Evolutionary conservation across 208 protist species (phyloP), one percentile per base, ranked within the genome.

Genomic region (Leishmania tarentolae): DNA sequence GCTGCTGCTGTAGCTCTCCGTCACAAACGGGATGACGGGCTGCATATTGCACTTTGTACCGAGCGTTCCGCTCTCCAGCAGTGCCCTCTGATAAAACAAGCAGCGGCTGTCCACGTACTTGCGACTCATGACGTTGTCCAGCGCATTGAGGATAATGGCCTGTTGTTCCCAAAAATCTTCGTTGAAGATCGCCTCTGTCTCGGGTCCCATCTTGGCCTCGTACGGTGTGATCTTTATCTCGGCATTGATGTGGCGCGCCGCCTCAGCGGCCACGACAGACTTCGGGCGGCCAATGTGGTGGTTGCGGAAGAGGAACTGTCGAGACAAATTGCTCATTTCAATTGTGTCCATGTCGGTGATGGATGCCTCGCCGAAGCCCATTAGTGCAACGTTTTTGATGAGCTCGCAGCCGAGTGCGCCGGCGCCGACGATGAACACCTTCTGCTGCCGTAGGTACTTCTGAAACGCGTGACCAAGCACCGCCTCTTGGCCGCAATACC

Each of bases 341-440:
- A 99, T 99, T 0, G 85, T 96, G 86, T 99, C 99, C 98, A 99
- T 99, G 90, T 99, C 99, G 5, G 99, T 99, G 42, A 99, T 97
- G 50, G 90, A 93, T 37, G 99, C 88, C 47, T 79, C 80, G 5
- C 92, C 98, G 75, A 99, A 70, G 50, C 99, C 99, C 97, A 99
- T 99, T 79, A 99, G 88, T 3, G 99, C 99, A 46, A 88, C 99
- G 86, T 99, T 99, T 91, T 99, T 99, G 73, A 99, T 92, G 70
- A 99, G 92, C 90, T 99, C 99, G 86, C 99, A 99, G 21, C 99
- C 99, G 47, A 99, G 96, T 17, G 99, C 99, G 52, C 99, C 99
- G 9, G 99, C 96, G 56, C 99, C 99, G 57, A 99, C 98, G 81
- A 99, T 94, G 78, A 99, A 99, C 76, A 75, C 92, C 17, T 93